Evolutionary conservation across 2,329 filamentous ascomycete genomes (phyloP), one percentile per base, ranked within the genome.

Genomic region (Trichoderma simmonsii): DNA sequence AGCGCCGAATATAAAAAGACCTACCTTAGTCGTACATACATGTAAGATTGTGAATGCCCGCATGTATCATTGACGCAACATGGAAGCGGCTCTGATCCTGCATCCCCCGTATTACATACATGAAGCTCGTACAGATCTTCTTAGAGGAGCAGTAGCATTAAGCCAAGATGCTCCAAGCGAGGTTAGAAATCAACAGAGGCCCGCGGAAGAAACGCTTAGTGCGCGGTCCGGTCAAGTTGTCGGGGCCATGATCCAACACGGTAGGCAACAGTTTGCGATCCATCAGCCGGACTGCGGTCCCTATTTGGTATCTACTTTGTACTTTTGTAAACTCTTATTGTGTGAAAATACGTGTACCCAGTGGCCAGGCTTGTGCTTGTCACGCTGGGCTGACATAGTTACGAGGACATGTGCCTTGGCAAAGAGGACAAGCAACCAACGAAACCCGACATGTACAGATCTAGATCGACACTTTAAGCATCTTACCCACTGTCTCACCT

Each of bases 221-320:
- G 6, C 18, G 66, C 34, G 56, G 24, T 48, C 30, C 21, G 36
- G 14, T 26, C 34, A 24, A 36, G 5, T 43, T 32, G 3, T 48
- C 24, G 26, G 26, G 15, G n/a, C 24, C 14, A 39, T 12, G 18
- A 57, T 56, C 63, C 15, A 28, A 57, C 26, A 24, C n/a, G 36
- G 21, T 26, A 39, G 66, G 66, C 66, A 69, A 69, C 24, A 69
- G 66, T 69, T 61, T 69, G 66, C 66, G 66, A 69, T 15, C 66
- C n/a, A 60, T 60, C 36, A 57, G 39, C 48, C 56, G 63, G 56
- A 26, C 21, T 60, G 32, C 9, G n/a, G 18, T 18, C 66, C 56
- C 7, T 34, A 60, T 61, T 48, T 12, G 66, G 56, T 26, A 61
- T 60, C 8, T 39, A 9, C n/a, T 28, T n/a, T 15, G 56, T 6